Evolutionary conservation across 1,284 basidiomycete species (phyloP), one percentile per base, ranked within the genome.

Genomic region (Fomitopsis schrenkii): DNA sequence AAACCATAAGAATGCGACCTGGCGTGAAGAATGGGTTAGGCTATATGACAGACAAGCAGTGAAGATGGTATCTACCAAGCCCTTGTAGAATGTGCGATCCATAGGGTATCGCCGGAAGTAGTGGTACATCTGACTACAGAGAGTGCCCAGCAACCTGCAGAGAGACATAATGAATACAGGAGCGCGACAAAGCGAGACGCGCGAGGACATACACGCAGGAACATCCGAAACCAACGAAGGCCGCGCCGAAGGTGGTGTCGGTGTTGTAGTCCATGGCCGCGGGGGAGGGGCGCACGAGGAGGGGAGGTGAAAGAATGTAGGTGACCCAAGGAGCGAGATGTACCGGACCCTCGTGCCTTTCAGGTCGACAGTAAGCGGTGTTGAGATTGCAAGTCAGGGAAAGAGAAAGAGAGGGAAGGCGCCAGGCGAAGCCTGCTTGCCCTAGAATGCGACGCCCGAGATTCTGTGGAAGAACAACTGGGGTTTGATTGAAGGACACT

Each of bases 181-280:
- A 2, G 14, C 30, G 50, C 15, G 59, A 38, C 36, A 60, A 38
- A 1, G 22, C 2, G 14, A 22, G 28, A 35, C n/a, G 36, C 14
- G 26, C 46, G 35, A 28, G 33, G 42, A 41, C 8, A 66, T 59
- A 75, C 79, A 81, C 70, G 65, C 61, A 62, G 60, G 86, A 84
- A 19, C 79, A 69, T n/a, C 77, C 77, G 70, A 86, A 85, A 55
- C 87, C 86, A 61, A 85, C 71, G 63, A 83, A 77, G 55, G 79
- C 74, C 19, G 87, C 85, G 54, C 86, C 86, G 9, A 88, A 77
- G 1, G 86, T 88, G 66, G 79, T 77, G 70, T 83, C 65, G 59
- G 64, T 70, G 65, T 66, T 77, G 56, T 83, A 63, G 30, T 60
- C 57, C 50, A 56, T 30, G 46, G 53, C 35, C 58, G 64, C 52